Evolutionary conservation across 345 rosid species (phyloP), one percentile per base, ranked within the genome.

Genomic region (Luvunga scandens): DNA sequence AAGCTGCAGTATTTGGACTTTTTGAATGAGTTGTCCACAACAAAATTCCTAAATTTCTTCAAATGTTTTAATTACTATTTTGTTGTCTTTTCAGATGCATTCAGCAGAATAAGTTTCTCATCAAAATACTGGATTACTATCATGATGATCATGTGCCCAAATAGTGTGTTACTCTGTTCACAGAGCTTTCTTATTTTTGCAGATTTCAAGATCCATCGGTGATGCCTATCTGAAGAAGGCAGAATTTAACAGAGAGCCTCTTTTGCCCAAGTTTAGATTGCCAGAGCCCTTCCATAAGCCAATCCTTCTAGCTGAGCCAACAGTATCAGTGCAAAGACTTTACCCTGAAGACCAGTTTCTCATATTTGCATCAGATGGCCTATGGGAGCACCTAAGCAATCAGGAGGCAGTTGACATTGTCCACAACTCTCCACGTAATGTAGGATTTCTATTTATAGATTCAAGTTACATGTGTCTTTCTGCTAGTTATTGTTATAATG

Each of bases 381-480:
- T 94, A 62, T 96, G 99, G 99, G 99, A 96, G 82, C 98, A 96
- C 85, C 86, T 96, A 36, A 91, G 89, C 82, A 96, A 94, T 80
- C 98, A 94, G 80, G 97, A 96, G 83, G 98, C 98, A 2, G 98
- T 91, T 69, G 90, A 97, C 88, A 89, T 94, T n/a, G 99, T 96
- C 84, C 81, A 86, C 83, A 87, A 78, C 66, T 83, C 83, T 83
- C 91, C 94, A 34, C 97, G 89, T 78, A 94, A 89, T 77, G 99
- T 96, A 92, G 72, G 91, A 53, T 85, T 31, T 71, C 74, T 60
- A 1, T 71, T 64, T 66, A 24, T 64, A 39, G 25, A 69, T 79
- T 75, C n/a, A 3, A 53, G 33, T 62, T 65, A 10, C 39, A 18
- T 75, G 19, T 75, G 48, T 9, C 63, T 81, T 63, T 71, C 25